Evolutionary conservation across 352 stramenopile species (phyloP).

Genomic region (Thalassiosira livingstoniorum): DNA sequence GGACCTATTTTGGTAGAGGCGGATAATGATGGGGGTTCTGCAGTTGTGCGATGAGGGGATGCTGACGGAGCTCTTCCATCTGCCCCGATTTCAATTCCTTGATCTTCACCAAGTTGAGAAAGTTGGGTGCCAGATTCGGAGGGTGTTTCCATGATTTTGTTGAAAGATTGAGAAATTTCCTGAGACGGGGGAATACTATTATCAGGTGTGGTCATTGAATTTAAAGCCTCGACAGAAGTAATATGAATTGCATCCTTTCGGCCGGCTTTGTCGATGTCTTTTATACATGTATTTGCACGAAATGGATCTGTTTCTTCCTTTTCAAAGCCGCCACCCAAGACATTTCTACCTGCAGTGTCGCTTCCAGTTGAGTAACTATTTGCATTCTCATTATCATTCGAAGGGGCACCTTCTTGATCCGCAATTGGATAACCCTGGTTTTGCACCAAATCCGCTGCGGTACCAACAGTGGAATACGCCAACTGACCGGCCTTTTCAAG

Average conservation of each 20-base stretch:
- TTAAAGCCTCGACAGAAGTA: too few species aligned
- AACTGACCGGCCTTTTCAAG: constrained; percentile 39
- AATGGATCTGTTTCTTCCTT: too few species aligned
- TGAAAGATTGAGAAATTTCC: neutral
- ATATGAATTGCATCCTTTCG: too few species aligned
- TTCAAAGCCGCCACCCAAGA: too few species aligned
- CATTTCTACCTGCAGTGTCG: too few species aligned
- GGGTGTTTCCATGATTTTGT: neutral
- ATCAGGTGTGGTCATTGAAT: too few species aligned
- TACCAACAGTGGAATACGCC: constrained; percentile 31
- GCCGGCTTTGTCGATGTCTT: too few species aligned
- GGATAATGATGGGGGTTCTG: neutral
- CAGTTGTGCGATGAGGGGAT: neutral
- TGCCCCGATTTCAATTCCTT: constrained; percentile 1
- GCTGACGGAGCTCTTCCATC: constrained; percentile 1
- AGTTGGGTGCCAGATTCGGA: neutral
- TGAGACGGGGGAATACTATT: neutral
- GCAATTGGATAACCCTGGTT: too few species aligned
- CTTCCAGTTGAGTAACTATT: too few species aligned
- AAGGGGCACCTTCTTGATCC: too few species aligned
- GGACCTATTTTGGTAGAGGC: neutral
- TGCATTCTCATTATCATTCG: too few species aligned
- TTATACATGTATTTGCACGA: too few species aligned
- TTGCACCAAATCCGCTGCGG: constrained; percentile 36
- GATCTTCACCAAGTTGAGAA: neutral